phyloP scores from a whole-genome alignment of 2,329 filamentous ascomycete species.

The Colletotrichum godetiae region DNA sequence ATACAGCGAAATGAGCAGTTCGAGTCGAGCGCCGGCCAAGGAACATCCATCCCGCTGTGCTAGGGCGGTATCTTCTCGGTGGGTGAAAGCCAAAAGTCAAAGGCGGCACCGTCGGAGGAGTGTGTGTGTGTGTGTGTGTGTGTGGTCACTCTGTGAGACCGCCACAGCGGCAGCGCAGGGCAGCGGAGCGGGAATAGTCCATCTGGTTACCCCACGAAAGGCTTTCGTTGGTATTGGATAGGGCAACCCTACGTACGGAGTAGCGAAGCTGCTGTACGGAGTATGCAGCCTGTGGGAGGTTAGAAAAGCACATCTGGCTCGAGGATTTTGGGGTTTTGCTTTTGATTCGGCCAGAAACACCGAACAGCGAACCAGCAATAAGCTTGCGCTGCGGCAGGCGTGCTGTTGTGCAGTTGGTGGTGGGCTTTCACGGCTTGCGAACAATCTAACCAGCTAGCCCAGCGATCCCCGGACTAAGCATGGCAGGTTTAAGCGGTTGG shows the following conservation, averaged over 20 bases:
- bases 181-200: slow-evolving; percentile 1
- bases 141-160: not conserved
- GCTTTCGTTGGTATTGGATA: no score
- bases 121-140: not conserved
- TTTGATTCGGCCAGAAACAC: slow-evolving; percentile 1
- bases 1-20: not conserved
- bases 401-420: not conserved
- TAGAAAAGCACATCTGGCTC: not conserved
- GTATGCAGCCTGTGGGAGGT: not conserved
- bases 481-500: slow-evolving; percentile 35
- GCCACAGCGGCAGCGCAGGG: slow-evolving; percentile 5
- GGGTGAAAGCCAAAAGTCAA: not conserved
- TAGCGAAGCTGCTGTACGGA: no score
- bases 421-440: not conserved
- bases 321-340: not conserved
- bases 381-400: not conserved
- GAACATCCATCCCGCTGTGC: slow-evolving; percentile 11
- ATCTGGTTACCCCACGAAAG: no score
- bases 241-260: not conserved
- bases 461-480: not conserved
- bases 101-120: not conserved
- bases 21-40: slow-evolving; percentile 15
- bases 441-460: not conserved
- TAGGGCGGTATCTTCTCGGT: not conserved
- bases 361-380: not conserved